Evolutionary conservation across 805 yeast species (phyloP), one percentile per base, ranked within the genome.

Genomic region (Candida loeiensis): DNA sequence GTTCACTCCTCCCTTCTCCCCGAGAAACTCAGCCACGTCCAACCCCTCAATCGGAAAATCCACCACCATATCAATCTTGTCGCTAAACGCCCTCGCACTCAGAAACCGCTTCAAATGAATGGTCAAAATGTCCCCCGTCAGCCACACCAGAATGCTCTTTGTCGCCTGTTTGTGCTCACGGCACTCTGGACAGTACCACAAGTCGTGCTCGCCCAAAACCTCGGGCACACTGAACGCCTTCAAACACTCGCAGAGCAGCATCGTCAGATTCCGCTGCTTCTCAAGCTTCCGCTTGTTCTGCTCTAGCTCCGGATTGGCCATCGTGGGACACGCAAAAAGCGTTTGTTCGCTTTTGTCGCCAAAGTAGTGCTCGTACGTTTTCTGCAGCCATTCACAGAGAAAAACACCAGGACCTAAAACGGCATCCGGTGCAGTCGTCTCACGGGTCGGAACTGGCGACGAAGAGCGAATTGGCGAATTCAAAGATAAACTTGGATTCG

Each of bases 151-250:
- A 39, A 93, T 83, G 32, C 86, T 83, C 54, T 93, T 91, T 1
- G 95, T 80, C 0, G 98, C 98, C 50, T 85, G 88, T 44, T 89
- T 77, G 53, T 88, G 95, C 38, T 85, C 93, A 53, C 85, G 79
- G 66, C 99, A 91, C 9, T 69, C 64, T 1, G 96, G 95, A 59
- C 99, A 91, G 53, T 82, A 90, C 98, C 98, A 91, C 24, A 88
- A 69, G 61, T 91, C 98, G 39, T 87, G 82, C 36, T 86, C 84
- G 11, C 96, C 87, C 33, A 91, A 69, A 2, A 89, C 78, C 58
- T 91, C 99, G 0, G 95, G 82, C 36, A 77, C 75, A 14, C 95
- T 78, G 53, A 91, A 91, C 43, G 79, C 56, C 15, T 74, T 73
- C 34, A 91, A 58, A 55, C 98, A 91, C 50, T 85, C 91, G 46